Evolutionary conservation across 352 stramenopile species (phyloP).

Genomic region (Phytophthora boehmeriae): DNA sequence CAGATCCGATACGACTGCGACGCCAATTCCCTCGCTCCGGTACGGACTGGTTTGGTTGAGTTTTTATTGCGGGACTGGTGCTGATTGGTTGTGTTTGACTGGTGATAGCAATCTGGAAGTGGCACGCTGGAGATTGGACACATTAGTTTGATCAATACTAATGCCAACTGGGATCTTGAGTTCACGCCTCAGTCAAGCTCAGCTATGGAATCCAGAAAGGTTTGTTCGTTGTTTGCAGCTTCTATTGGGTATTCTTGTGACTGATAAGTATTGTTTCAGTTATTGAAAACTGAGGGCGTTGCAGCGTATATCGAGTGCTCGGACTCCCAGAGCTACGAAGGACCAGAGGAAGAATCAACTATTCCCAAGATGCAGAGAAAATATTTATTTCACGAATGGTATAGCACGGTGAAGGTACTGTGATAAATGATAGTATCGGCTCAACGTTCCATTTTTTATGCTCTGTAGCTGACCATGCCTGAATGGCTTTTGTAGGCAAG

Average conservation of each 20-base stretch:
- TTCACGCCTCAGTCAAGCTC: conserved; percentile 80
- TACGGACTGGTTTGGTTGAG: conserved; percentile 23
- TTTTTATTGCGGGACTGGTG: not conserved
- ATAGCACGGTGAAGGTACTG: conserved; percentile 75
- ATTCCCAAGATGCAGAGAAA: conserved; percentile 33
- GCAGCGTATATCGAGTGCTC: conserved; percentile 78
- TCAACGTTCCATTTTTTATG: not conserved
- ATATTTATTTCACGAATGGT: conserved; percentile 90
- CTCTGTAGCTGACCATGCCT: conserved; percentile 9
- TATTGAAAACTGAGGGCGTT: conserved; percentile 68
- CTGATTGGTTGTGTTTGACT: conserved; percentile 8
- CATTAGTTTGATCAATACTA: conserved; percentile 77
- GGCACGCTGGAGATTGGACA: conserved; percentile 69
- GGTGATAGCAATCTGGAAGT: conserved; percentile 62
- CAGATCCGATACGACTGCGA: conserved; percentile 86
- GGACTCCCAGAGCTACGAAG: conserved; percentile 16
- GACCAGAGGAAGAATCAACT: not conserved
- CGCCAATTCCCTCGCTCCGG: conserved; percentile 63
- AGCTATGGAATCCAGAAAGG: conserved; percentile 83
- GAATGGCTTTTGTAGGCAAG: conserved; percentile 39
- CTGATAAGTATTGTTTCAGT: conserved; percentile 32
- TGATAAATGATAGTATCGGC: not conserved
- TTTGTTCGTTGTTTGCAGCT: conserved; percentile 18
- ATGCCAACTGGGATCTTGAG: conserved; percentile 75
- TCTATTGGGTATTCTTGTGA: not conserved